Evolutionary conservation across 2,329 filamentous ascomycete genomes (phyloP).

Genomic region (Hypoxylon sp.): DNA sequence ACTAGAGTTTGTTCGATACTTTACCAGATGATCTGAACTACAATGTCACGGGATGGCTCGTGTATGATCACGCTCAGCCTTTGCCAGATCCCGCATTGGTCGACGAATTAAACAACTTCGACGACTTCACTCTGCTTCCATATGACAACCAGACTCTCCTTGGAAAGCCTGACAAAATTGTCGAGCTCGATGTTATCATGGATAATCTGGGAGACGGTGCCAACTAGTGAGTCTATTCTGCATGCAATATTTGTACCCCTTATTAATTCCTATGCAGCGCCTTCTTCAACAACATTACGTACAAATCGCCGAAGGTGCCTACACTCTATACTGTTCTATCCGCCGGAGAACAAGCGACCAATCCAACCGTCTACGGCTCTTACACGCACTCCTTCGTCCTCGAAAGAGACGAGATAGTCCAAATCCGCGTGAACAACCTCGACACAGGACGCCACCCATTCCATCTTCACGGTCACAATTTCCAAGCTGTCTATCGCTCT

Average conservation of each 20-base stretch:
- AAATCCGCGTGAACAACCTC: slow-evolving; percentile 83
- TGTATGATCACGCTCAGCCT: slow-evolving; percentile 65
- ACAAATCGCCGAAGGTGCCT: slow-evolving; percentile 81
- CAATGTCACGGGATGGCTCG: slow-evolving; percentile 76
- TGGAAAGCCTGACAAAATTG: slow-evolving; percentile 71
- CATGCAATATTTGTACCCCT: slow-evolving; percentile 65
- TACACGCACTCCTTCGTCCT: slow-evolving; percentile 78
- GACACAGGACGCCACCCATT: slow-evolving; percentile 81
- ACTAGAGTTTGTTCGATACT: slow-evolving; percentile 74
- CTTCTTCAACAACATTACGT: slow-evolving; percentile 84
- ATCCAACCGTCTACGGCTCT: slow-evolving; percentile 75
- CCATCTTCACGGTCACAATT: slow-evolving; percentile 83
- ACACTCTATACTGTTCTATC: slow-evolving; percentile 83
- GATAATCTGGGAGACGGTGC: slow-evolving; percentile 77
- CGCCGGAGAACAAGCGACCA: slow-evolving; percentile 69
- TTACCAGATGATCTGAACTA: slow-evolving; percentile 78
- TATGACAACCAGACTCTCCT: slow-evolving; percentile 74
- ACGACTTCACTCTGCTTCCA: slow-evolving; percentile 81
- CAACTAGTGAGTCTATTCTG: slow-evolving; percentile 70
- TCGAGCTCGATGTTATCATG: slow-evolving; percentile 77
- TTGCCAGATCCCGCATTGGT: slow-evolving; percentile 68
- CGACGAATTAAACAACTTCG: slow-evolving; percentile 75
- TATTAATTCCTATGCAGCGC: slow-evolving; percentile 56
- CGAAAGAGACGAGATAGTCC: slow-evolving; percentile 75
- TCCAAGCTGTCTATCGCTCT: slow-evolving; percentile 76